phyloP scores from a whole-genome alignment of 495 filamentous ascomycete genomes.

The Chaetomidium leptoderma region DNA sequence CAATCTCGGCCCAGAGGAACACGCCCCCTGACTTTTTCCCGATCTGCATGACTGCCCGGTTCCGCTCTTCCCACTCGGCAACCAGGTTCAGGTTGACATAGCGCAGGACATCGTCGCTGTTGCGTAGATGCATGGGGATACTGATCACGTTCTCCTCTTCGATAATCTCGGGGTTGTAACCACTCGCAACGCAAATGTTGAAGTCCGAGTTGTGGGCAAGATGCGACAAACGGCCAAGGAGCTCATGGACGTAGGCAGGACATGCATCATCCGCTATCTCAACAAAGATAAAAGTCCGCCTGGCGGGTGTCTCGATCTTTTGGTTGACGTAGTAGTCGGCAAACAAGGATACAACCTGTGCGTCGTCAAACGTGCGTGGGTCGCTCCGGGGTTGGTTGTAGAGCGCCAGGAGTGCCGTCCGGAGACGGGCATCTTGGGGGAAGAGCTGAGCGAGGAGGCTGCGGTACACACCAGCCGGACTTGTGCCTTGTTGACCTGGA shows the following conservation, averaged over 20 bases:
- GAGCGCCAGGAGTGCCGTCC: slow-evolving; percentile 24
- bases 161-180: slow-evolving; percentile 24
- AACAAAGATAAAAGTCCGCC: slow-evolving; percentile 37
- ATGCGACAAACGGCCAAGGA: slow-evolving; percentile 29
- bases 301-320: slow-evolving; percentile 25
- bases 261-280: slow-evolving; percentile 33
- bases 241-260: slow-evolving; percentile 29
- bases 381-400: slow-evolving; percentile 20
- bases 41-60: slow-evolving; percentile 24
- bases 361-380: slow-evolving; percentile 26
- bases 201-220: slow-evolving; percentile 38
- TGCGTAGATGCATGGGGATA: slow-evolving; percentile 34
- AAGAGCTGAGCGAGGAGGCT: slow-evolving; percentile 36
- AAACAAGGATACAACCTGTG: slow-evolving; percentile 34
- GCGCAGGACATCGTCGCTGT: slow-evolving; percentile 34
- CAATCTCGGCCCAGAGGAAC: slow-evolving; percentile 40
- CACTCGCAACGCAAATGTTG: slow-evolving; percentile 36
- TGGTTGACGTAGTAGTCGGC: slow-evolving; percentile 36
- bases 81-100: slow-evolving; percentile 35
- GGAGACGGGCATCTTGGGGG: slow-evolving; percentile 30
- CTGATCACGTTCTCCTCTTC: slow-evolving; percentile 26
- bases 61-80: slow-evolving; percentile 35
- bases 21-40: slow-evolving; percentile 32
- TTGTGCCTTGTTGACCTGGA: slow-evolving; percentile 18
- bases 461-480: slow-evolving; percentile 31